Conservation (phyloP, 352 stramenopile genomes). For the Phytophthora nicotianae region DNA sequence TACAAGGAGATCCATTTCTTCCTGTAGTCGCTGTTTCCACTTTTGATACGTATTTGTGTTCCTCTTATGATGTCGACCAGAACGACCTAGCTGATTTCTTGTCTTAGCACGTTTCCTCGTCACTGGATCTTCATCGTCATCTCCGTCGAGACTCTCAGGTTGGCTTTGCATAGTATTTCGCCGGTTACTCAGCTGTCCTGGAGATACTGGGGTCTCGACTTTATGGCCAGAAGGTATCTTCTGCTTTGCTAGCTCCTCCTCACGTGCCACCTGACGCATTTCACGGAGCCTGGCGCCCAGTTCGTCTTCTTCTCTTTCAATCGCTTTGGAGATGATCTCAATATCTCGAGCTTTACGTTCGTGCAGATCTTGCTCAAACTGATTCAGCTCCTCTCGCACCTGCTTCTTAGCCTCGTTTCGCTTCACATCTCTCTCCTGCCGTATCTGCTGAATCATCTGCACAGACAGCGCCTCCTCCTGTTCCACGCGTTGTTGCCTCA, state of each 20-base stretch:
- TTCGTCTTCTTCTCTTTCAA: constrained; percentile 59
- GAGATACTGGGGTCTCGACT: constrained; percentile 5
- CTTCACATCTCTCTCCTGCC: constrained; percentile 57
- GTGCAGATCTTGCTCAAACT: constrained; percentile 53
- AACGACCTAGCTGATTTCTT: constrained; percentile 7
- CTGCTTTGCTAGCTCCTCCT: constrained; percentile 42
- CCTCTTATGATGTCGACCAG: constrained; percentile 9
- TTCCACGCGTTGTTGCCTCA: constrained; percentile 58
- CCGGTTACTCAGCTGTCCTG: constrained; percentile 9
- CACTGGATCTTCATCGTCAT: not conserved
- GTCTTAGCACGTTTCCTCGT: constrained; percentile 6
- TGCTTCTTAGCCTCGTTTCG: constrained; percentile 48
- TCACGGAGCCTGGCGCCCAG: constrained; percentile 37
- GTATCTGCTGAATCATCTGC: constrained; percentile 60
- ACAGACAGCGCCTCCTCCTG: constrained; percentile 59
- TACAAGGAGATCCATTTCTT: constrained; percentile 51
- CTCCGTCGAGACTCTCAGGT: constrained; percentile 9
- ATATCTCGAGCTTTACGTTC: constrained; percentile 54
- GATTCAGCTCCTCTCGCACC: constrained; percentile 53
- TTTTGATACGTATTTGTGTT: constrained; percentile 31
- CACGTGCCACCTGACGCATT: constrained; percentile 38
- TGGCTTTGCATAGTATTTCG: constrained; percentile 2
- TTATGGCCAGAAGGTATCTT: not conserved
- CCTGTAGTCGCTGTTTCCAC: constrained; percentile 53
- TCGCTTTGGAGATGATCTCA: constrained; percentile 39